Base-by-base conservation (phyloP, 2,329 filamentous ascomycete species). In the Diaporthe citriasiana region DNA sequence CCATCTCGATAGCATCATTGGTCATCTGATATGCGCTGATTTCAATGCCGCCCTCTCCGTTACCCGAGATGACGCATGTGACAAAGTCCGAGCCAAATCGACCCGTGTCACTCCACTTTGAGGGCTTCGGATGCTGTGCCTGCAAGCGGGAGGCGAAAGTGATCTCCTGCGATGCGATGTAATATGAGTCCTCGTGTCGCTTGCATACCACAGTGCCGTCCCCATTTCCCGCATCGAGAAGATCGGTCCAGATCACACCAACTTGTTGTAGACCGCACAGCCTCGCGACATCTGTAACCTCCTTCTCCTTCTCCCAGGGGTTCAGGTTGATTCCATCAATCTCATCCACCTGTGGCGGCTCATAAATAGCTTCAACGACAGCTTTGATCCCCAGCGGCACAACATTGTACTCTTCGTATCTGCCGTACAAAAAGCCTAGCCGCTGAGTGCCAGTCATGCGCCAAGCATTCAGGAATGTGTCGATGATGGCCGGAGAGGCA, bases 61-160 rank as follows among this genome's bases (percentile, higher is more conserved):
- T 96, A 60, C 96, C 96, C n/a, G 94, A 96, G 75, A 99, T 89
- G 56, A 99, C 92, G 82, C 97, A 99, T 0, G 97, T 98, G 63
- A 99, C 95, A 82, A 98, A 98, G 81, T 97, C 97, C 65, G 96
- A 98, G 25, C 97, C 97, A 80, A 98, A 99, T 72, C 90, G 90
- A 59, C 96, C 97, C 3, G 94, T 97, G 79, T 98, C 95, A 82
- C 96, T 98, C 96, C 97, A 99, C 83, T 98, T 98, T 12, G 94
- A 97, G 25, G 95, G 88, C 79, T 97, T 96, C 0, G 96, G 95
- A 78, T 98, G 91, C 79, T 94, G 92, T 10, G 95, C 94, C 84
- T 99, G 97, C 75, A 97, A 89, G 63, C 95, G 91, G 27, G 97
- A 93, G 1, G 95, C 94, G 82, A 98, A 98, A 76, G 91, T 92